phyloP scores from a whole-genome alignment of 306 rosid genomes.

The Cyamopsis tetragonoloba region DNA sequence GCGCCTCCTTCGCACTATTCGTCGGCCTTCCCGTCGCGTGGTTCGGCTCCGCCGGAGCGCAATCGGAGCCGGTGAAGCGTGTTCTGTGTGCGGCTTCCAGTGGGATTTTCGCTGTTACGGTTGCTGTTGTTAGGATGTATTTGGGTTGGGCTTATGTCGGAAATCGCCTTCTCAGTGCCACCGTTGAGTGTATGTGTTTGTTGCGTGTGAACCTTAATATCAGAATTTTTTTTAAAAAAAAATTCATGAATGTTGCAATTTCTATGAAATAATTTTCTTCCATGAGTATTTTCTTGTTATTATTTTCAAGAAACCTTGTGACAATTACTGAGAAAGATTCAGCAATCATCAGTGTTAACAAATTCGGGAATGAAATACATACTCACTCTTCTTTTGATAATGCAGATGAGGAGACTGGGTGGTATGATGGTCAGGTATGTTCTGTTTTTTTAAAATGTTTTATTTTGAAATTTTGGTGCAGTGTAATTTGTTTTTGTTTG shows the following conservation, averaged over 20 bases:
- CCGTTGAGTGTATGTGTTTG: conserved; percentile 74
- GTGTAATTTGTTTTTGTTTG: not conserved
- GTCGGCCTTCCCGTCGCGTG: conserved; percentile 84
- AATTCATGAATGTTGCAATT: no score
- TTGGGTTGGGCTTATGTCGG: conserved; percentile 98
- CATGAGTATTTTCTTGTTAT: not conserved
- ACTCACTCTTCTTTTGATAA: conserved; percentile 18
- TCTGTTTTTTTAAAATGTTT: not conserved
- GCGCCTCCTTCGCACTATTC: conserved; percentile 63
- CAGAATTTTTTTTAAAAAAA: no score
- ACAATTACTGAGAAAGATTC: no score
- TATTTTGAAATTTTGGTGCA: not conserved
- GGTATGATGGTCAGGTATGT: conserved; percentile 95
- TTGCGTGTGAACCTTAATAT: no score
- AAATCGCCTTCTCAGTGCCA: conserved; percentile 91
- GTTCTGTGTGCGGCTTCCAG: conserved; percentile 59
- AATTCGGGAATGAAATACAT: not conserved
- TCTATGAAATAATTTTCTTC: not conserved
- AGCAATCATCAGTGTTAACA: not conserved
- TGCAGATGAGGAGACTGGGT: conserved; percentile 96
- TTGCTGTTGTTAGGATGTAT: conserved; percentile 87
- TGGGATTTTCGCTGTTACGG: conserved; percentile 62
- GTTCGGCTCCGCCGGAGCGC: conserved; percentile 68
- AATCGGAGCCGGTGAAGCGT: conserved; percentile 60
- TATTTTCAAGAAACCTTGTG: no score